A percentile compares a stretch with the other conserved stretches of the same genome.
These are phyloP conservation scores for Dactylis glomerata DNA, from an alignment of 176 grass and related monocot genomes.

Conservation along the genomic window DNA sequence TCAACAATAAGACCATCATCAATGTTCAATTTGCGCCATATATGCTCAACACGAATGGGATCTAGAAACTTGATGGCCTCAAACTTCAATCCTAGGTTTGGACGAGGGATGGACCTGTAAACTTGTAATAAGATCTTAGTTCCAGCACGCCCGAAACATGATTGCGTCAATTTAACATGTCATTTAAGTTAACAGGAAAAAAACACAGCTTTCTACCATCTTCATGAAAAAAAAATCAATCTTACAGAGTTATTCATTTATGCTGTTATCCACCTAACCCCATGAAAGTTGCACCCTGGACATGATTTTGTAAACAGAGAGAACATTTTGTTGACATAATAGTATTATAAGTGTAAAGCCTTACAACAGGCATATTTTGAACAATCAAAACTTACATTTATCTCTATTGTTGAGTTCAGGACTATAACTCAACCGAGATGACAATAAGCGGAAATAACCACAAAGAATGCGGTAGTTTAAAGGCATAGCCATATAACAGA, in stretches of 20 bases:
- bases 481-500: not conserved
- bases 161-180: not conserved
- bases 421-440: too few relatives aligned
- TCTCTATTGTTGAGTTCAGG: not conserved
- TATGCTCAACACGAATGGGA: not conserved
- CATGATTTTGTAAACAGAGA: not conserved
- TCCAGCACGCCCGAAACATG: not conserved
- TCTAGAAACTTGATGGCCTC: not conserved
- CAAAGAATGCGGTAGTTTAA: not conserved
- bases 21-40: not conserved
- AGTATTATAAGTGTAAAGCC: too few relatives aligned
- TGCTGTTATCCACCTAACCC: not conserved
- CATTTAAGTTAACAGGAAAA: not conserved
- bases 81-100: not conserved
- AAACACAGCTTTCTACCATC: not conserved
- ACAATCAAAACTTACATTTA: not conserved
- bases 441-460: not conserved
- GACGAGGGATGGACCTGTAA: constrained; percentile 1
- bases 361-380: too few relatives aligned
- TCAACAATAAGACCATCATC: not conserved
- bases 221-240: too few relatives aligned
- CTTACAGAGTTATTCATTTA: too few relatives aligned
- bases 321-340: too few relatives aligned
- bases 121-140: not conserved
- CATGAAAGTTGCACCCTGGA: not conserved